These are phyloP conservation scores for Nannizzia gypsea DNA, from an alignment of 2,329 filamentous ascomycete genomes.

Conservation along the genomic window DNA sequence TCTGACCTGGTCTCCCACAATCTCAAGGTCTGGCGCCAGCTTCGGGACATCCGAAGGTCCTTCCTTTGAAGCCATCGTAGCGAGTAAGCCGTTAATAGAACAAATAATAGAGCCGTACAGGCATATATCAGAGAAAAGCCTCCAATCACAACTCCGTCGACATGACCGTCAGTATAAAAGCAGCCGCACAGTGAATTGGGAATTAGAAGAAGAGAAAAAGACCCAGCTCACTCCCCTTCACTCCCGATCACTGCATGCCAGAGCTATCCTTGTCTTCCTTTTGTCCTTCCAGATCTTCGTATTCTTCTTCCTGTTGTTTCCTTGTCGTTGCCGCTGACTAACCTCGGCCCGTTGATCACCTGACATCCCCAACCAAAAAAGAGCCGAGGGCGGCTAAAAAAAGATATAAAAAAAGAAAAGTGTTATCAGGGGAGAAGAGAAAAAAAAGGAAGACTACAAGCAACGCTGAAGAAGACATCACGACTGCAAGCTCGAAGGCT, in stretches of 20 bases:
- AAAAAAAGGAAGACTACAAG: neutral
- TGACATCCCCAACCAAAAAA: neutral
- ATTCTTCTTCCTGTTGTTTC: neutral
- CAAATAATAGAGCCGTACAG: neutral
- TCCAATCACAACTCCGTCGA: neutral
- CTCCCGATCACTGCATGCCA: neutral
- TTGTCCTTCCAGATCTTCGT: neutral
- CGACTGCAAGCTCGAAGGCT: neutral
- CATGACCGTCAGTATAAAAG: neutral
- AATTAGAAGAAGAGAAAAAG: neutral
- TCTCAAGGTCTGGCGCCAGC: constrained; percentile 60
- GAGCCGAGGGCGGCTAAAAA: neutral
- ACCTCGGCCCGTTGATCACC: neutral
- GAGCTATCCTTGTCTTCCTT: neutral
- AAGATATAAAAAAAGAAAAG: neutral
- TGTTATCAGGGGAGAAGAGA: constrained; percentile 9
- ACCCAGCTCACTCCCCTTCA: neutral
- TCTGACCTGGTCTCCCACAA: constrained; percentile 61
- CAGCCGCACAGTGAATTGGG: neutral
- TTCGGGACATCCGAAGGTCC: constrained; percentile 20
- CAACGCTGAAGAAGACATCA: constrained; percentile 20
- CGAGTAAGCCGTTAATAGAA: neutral
- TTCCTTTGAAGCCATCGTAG: constrained; percentile 23
- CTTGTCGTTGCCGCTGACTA: neutral
- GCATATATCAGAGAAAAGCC: neutral